Conservation (phyloP, 345 rosid species). For the Moricandia moricandioides region DNA sequence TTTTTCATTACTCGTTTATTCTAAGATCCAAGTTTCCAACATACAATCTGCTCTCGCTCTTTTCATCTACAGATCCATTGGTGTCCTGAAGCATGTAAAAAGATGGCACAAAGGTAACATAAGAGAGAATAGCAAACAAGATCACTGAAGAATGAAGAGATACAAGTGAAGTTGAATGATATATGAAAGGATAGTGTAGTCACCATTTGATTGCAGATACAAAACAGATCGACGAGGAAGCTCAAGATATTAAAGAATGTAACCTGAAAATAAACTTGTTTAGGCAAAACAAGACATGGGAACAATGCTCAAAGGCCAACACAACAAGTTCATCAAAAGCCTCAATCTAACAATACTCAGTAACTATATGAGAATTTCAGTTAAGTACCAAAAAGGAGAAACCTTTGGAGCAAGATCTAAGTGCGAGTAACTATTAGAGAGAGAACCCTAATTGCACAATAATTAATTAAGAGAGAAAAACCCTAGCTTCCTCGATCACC, state of each 20-base stretch:
- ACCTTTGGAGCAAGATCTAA: no score
- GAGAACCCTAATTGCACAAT: background rate
- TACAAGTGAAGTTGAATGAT: background rate
- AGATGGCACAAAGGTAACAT: background rate
- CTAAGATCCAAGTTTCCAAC: conserved; percentile 81
- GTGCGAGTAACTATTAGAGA: no score
- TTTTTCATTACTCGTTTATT: conserved; percentile 70
- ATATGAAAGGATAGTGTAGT: background rate
- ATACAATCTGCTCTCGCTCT: conserved; percentile 66
- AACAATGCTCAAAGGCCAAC: background rate
- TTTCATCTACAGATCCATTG: conserved; percentile 52
- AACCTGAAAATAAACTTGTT: conserved; percentile 16
- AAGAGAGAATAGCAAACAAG: conserved; percentile 10
- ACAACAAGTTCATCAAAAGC: background rate
- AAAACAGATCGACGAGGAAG: background rate
- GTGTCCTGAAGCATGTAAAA: conserved; percentile 51
- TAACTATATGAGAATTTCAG: no score
- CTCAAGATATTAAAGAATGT: background rate
- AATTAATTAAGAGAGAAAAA: background rate
- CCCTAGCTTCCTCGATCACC: background rate
- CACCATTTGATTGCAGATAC: conserved; percentile 20
- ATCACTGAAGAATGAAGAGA: background rate
- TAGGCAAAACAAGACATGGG: conserved; percentile 1
- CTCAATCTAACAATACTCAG: no score
- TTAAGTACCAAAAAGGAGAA: no score